phyloP scores from a whole-genome alignment of 306 rosid species.

The Adenanthera pavonina region DNA sequence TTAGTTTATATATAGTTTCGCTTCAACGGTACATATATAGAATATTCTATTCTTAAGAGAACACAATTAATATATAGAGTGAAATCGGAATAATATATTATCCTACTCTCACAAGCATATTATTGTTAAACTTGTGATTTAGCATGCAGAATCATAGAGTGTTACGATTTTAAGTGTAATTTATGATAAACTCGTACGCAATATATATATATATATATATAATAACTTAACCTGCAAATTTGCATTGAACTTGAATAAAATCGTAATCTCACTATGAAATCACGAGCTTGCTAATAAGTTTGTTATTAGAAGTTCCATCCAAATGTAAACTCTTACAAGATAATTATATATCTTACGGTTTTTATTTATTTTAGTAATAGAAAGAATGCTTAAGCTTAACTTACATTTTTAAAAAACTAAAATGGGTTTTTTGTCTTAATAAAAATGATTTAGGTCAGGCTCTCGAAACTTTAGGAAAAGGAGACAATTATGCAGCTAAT shows the following conservation, averaged over 20 bases:
- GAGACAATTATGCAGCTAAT: slow-evolving; percentile 23
- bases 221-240: neutral
- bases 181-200: too few relatives aligned
- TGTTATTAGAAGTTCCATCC: neutral
- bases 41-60: too few relatives aligned
- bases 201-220: too few relatives aligned
- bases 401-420: neutral
- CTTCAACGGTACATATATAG: too few relatives aligned
- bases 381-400: too few relatives aligned
- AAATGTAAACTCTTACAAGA: neutral
- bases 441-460: neutral
- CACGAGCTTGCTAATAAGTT: neutral
- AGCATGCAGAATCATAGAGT: too few relatives aligned
- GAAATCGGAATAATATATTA: too few relatives aligned
- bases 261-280: slow-evolving; percentile 3
- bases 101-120: too few relatives aligned
- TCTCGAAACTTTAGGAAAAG: neutral
- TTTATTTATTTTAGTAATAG: neutral
- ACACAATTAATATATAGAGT: too few relatives aligned
- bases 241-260: neutral
- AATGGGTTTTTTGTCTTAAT: neutral
- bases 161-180: too few relatives aligned
- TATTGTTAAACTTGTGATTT: too few relatives aligned
- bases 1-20: neutral
- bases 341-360: neutral